These are phyloP conservation scores for Ceratorhiza oryzae-sativae DNA, from an alignment of 1,284 basidiomycete genomes.

Conservation along the genomic window DNA sequence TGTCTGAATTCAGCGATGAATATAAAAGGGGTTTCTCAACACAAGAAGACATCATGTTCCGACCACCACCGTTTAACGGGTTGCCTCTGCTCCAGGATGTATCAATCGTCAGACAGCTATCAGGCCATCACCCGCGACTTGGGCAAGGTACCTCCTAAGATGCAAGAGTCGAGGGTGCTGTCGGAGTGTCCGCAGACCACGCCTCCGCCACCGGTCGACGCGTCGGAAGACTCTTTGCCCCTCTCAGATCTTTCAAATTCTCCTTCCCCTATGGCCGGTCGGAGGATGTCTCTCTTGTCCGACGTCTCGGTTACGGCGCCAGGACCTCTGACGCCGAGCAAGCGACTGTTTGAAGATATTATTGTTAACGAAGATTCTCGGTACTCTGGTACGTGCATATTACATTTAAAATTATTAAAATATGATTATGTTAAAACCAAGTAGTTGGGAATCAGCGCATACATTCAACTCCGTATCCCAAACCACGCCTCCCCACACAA, in stretches of 20 bases:
- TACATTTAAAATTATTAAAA: background rate
- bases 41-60: no score
- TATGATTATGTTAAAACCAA: background rate
- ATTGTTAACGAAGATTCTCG: background rate
- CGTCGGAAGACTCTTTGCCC: conserved; percentile 26
- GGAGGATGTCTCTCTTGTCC: conserved; percentile 2
- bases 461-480: conserved; percentile 37
- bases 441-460: conserved; percentile 33
- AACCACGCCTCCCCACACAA: conserved; percentile 20
- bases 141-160: background rate
- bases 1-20: conserved; percentile 4
- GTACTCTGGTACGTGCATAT: background rate
- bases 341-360: conserved; percentile 6
- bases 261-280: conserved; percentile 15
- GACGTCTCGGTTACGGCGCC: background rate
- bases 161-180: background rate
- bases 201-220: conserved; percentile 13
- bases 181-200: conserved; percentile 4
- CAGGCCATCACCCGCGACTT: background rate
- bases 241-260: conserved; percentile 10
- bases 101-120: background rate
- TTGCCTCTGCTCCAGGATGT: background rate
- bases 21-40: conserved; percentile 22
- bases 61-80: conserved; percentile 5
- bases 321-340: conserved; percentile 25